Conservation (phyloP, 495 filamentous ascomycete genomes). For the Penicillium cinerascens region DNA sequence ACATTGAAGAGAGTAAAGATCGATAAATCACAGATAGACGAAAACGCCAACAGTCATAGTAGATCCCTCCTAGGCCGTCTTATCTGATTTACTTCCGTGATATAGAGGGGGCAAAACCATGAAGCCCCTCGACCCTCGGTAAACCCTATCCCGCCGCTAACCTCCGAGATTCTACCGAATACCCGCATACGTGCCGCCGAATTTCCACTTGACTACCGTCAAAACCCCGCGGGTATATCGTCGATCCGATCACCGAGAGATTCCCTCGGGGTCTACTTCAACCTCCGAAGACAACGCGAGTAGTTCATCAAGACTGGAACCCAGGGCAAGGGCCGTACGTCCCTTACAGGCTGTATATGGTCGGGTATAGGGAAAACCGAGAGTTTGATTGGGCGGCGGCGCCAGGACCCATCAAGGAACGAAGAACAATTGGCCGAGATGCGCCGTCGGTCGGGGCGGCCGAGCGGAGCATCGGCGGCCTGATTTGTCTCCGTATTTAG, state of each 20-base stretch:
- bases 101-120: background rate
- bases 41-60: too few species aligned
- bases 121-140: conserved; percentile 13
- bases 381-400: conserved; percentile 31
- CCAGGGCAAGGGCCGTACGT: conserved; percentile 6
- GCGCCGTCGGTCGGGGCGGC: conserved; percentile 13
- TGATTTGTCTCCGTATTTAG: conserved; percentile 40
- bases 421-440: conserved; percentile 15
- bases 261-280: conserved; percentile 15
- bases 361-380: conserved; percentile 25
- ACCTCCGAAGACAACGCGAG: conserved; percentile 7
- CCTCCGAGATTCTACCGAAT: conserved; percentile 25
- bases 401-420: background rate
- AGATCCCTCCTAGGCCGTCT: background rate
- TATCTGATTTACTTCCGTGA: background rate
- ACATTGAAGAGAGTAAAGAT: too few species aligned
- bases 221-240: background rate
- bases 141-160: conserved; percentile 4
- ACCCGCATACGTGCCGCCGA: conserved; percentile 5
- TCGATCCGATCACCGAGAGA: background rate
- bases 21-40: too few species aligned
- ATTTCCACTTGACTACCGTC: background rate
- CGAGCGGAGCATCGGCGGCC: conserved; percentile 32
- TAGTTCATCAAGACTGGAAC: background rate
- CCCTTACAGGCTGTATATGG: conserved; percentile 14